Base-by-base conservation (phyloP, 306 rosid species). In the Glycine soja region DNA sequence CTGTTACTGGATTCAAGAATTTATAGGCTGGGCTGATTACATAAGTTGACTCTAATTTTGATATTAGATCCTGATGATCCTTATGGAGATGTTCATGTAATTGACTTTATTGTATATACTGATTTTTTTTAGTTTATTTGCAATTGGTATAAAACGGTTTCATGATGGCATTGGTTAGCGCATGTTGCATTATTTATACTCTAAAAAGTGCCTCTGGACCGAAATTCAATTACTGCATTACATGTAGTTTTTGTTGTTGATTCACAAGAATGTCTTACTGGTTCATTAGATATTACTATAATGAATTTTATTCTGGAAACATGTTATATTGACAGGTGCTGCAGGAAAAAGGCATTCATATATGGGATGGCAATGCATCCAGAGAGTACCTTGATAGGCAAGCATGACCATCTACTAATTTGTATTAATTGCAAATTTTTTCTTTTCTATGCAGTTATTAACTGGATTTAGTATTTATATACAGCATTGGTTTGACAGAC, bases 351-450 rank as follows among this genome's bases (percentile, higher is more conserved):
- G 96, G 90, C 76, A 90, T 95, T 83, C 97, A 72, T 85, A 92
- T 93, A 75, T 95, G 99, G 99, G 98, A 95, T 80, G 97, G 97
- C 58, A 95, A 95, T 84, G 97, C 96, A 75, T 95, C 99, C 43
- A 89, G 97, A 80, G 99, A 93, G 63, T 95, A 93, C 87, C 94
- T 95, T 83, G 94, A 95, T 74, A 88, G 99, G 99, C 87, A 89
- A 91, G 92, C 85, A 72, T 68, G 81, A 79, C 59, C 74, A 51
- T 46, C 46, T 43, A 72, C 77, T 56, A 11, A 32, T 34, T 48
- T 75, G 30, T 65, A 7, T 19, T 56, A 7, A 57, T 46, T 50
- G 50, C 51, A 68, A 68, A 61, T 47, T 52, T 54, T 78, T 50
- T 52, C 53, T 53, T 63, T 57, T 59, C 72, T 32, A 19, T 78